phyloP scores from a whole-genome alignment of 495 filamentous ascomycete genomes.

The Hypoxylon intermedium region DNA sequence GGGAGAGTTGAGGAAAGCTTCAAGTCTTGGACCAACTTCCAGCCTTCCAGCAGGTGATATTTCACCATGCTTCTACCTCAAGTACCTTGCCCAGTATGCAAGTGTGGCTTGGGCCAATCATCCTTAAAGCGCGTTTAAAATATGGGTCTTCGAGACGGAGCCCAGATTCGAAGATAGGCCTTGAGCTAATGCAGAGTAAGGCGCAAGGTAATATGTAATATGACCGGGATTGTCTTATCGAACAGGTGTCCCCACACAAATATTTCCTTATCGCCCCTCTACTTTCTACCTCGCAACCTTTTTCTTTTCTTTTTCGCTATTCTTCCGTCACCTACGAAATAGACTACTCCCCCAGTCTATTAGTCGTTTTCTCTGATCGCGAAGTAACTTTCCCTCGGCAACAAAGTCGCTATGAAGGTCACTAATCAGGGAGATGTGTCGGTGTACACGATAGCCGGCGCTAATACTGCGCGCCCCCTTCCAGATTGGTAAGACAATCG shows the following conservation, averaged over 20 bases:
- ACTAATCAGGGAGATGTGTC: conserved; percentile 76
- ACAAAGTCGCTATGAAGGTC: conserved; percentile 29
- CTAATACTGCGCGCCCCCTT: conserved; percentile 85
- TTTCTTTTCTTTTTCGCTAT: conserved; percentile 5
- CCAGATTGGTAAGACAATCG: conserved; percentile 74
- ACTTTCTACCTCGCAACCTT: not conserved
- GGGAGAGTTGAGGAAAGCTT: conserved; percentile 3
- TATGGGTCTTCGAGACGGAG: conserved; percentile 7
- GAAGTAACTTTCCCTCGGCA: not conserved
- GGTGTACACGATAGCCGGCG: conserved; percentile 95
- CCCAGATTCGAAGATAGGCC: conserved; percentile 10
- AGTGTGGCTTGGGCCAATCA: conserved; percentile 26
- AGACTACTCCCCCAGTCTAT: not conserved
- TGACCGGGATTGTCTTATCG: conserved; percentile 16
- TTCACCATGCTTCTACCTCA: too few species aligned
- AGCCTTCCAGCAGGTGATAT: not conserved
- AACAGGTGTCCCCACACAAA: conserved; percentile 10
- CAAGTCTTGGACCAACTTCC: not conserved
- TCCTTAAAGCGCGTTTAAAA: not conserved
- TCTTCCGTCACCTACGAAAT: not conserved
- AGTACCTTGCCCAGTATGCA: too few species aligned
- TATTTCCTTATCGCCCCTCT: conserved; percentile 37
- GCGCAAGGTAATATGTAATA: not conserved
- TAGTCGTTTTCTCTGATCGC: not conserved
- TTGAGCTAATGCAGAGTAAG: conserved; percentile 22